Evolutionary conservation across 1,139 yeast genomes (phyloP), one percentile per base, ranked within the genome.

Genomic region (Lodderomyces margitis): DNA sequence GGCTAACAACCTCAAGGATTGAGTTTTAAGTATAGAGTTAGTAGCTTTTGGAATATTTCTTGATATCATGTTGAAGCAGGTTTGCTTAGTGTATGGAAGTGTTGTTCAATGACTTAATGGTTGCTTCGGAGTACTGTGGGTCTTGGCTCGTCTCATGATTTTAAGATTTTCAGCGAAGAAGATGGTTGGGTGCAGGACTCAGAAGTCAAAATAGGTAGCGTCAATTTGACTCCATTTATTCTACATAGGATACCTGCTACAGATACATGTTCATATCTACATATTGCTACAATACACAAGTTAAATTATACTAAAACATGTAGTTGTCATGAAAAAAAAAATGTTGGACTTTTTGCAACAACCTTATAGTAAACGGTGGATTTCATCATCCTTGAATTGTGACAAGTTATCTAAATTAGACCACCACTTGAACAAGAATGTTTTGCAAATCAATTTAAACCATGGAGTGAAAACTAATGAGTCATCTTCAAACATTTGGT

Each of bases 401-500:
- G 69, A 68, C 50, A 81, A 69, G 47, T 75, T 66, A 55, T 80
- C 83, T 51, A 91, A 70, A 49, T 80, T 75, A 38, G 74, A 75
- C 99, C 99, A 92, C 99, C 99, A 92, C 51, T 86, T 75, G 70
- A 87, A 92, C 57, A 92, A 72, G 58, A 87, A 87, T 39, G 87
- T 81, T 58, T 92, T 89, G 62, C 98, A 94, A 54, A 92, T 92
- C 52, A 92, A 78, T 65, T 88, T 89, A 72, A 92, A 92, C 99
- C 99, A 92, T 9, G 98, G 98, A 5, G 99, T 92, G 64, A 92
- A 94, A 15, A 78, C 75, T 49, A 85, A 70, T 12, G 56, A 48
- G 14, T 67, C 55, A 57, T 89, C 88, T 25, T 74, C 56, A 61
- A 92, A 87, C 97, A 94, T 87, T 12, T 61, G 70, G 56, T 81